Evolutionary conservation across 2,329 filamentous ascomycete species (phyloP), one percentile per base, ranked within the genome.

Genomic region (Tolypocladium album): DNA sequence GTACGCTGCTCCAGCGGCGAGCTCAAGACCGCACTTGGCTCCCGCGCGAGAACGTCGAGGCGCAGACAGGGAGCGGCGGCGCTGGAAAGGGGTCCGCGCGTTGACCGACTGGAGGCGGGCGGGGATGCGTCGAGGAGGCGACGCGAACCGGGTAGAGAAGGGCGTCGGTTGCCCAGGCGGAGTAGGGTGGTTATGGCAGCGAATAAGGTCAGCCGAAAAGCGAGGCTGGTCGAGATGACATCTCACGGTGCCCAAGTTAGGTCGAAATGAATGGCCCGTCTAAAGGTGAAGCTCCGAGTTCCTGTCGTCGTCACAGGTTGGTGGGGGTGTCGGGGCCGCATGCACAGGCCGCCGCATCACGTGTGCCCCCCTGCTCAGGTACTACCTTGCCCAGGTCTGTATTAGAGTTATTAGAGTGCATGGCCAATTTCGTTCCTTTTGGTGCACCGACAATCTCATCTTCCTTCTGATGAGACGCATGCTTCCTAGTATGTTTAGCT

Each of bases 21-120:
- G 57, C 57, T 53, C 57, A 50, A 52, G 55, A 24, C 56, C 17
- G 59, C 20, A 36, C 47, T 56, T 36, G 55, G 55, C 59, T 56
- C 42, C 53, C 52, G 40, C 52, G 34, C 27, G 42, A 40, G 31
- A 31, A 45, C 17, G 58, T 53, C 53, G 24, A n/a, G 55, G 24
- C 20, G 55, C 38, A 27, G 38, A 57, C 13, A 45, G 56, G 56
- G 8, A 43, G n/a, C 42, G 50, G 50, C 9, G 50, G 31, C 11
- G 50, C 20, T 13, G 20, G 50, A 22, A 8, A 36, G 27, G 27
- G 50, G 31, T 8, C n/a, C 4, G 50, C 50, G 50, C 20, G 17
- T 36, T 15, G 50, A n/a, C n/a, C 50, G n/a, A n/a, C 31, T 6
- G 27, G 20, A 36, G 31, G 50, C 31, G 50, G 31, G n/a, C 31